Evolutionary conservation across 108 stramenopile genomes (phyloP).

Genomic region (Stephanodiscus triporus): DNA sequence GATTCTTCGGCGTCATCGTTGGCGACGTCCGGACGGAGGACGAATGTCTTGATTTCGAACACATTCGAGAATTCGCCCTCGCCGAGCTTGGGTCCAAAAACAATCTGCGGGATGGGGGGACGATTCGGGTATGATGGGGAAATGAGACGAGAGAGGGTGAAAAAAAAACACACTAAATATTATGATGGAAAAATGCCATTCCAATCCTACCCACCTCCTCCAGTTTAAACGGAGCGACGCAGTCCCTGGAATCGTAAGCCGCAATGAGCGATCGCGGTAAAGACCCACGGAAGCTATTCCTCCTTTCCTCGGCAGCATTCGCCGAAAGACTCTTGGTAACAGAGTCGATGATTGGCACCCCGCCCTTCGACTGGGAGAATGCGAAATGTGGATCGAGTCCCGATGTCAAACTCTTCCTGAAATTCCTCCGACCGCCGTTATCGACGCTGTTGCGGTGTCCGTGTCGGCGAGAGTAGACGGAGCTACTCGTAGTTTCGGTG

Average conservation of each 20-base stretch:
- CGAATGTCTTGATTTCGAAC: slow-evolving; percentile 5
- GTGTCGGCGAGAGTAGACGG: no score
- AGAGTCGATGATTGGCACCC: no score
- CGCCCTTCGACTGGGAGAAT: no score
- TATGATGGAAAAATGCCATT: no score
- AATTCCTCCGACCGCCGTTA: no score
- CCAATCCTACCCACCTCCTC: slow-evolving; percentile 9
- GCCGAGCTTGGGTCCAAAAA: slow-evolving; percentile 15
- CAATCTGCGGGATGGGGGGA: slow-evolving; percentile 7
- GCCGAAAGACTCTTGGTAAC: no score
- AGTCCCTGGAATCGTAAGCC: slow-evolving; percentile 6
- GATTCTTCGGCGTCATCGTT: slow-evolving; percentile 17
- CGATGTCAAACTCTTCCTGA: no score
- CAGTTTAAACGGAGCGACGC: slow-evolving; percentile 1
- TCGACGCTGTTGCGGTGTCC: no score
- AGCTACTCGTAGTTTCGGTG: no score
- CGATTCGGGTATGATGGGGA: not conserved
- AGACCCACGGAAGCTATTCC: slow-evolving; percentile 7
- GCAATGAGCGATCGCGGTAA: slow-evolving; percentile 7
- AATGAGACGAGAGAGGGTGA: not conserved
- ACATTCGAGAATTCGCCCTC: slow-evolving; percentile 16
- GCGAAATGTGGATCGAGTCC: no score
- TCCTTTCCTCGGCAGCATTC: slow-evolving; percentile 12
- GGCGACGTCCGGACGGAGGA: not conserved
- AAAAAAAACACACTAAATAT: no score